Percentiles rank a stretch among this genome's conserved stretches.
These are phyloP conservation scores for Vitis hybrid DNA, from an alignment of 177 flowering plant genomes.

Conservation along the genomic window DNA sequence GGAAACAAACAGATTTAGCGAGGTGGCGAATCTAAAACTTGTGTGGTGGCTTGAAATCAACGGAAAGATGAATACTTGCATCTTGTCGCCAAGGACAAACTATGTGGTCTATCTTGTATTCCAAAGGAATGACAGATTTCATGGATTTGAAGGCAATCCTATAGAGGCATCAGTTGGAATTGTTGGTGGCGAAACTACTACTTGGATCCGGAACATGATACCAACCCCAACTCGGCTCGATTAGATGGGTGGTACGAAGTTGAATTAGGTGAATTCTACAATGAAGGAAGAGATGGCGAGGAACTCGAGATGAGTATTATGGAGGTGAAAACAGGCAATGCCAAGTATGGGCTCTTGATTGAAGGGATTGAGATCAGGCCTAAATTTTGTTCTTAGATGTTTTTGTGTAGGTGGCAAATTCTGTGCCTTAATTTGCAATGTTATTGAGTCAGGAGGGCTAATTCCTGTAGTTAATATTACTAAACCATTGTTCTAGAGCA, in stretches of 20 bases:
- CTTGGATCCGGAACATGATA: too few species aligned
- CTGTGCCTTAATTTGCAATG: too few species aligned
- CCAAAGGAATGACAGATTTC: background rate
- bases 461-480: too few species aligned
- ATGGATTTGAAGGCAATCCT: constrained; percentile 13
- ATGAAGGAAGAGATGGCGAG: background rate
- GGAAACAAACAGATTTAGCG: constrained; percentile 13
- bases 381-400: background rate
- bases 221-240: too few species aligned
- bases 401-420: too few species aligned
- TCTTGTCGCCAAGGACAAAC: constrained; percentile 17
- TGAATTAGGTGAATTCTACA: background rate
- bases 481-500: too few species aligned
- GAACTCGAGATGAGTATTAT: constrained; percentile 12
- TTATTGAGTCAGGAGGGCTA: too few species aligned
- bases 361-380: constrained; percentile 35
- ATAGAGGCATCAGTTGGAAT: constrained; percentile 10
- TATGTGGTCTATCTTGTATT: constrained; percentile 25
- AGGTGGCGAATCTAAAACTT: constrained; percentile 18
- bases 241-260: background rate
- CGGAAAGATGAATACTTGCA: constrained; percentile 8
- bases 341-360: background rate
- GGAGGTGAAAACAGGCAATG: constrained; percentile 12
- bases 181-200: constrained; percentile 3
- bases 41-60: constrained; percentile 27